Evolutionary conservation across 768 basidiomycete species (phyloP).

Genomic region (Mycena galopus): DNA sequence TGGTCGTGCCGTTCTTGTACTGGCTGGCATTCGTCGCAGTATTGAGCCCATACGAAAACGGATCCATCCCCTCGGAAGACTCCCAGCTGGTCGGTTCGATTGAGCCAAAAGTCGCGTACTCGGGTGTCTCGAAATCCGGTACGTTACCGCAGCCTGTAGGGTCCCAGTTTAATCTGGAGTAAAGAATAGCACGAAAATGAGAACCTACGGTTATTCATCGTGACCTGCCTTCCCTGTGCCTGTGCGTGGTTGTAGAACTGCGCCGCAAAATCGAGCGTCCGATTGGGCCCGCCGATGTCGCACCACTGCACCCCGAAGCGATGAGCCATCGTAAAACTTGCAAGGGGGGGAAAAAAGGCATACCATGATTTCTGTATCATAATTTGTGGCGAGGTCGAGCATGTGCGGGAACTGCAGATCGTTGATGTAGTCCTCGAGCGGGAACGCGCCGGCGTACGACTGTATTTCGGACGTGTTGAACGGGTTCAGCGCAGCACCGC

Average conservation of each 20-base stretch:
- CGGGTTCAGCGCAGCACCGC: slow-evolving; percentile 64
- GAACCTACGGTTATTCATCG: slow-evolving; percentile 53
- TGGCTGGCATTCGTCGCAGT: slow-evolving; percentile 54
- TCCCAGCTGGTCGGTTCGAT: slow-evolving; percentile 67
- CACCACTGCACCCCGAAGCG: slow-evolving; percentile 59
- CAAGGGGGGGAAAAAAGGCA: too few relatives aligned
- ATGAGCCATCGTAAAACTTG: too few relatives aligned
- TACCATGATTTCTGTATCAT: slow-evolving; percentile 69
- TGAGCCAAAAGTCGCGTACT: slow-evolving; percentile 62
- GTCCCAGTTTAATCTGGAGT: too few relatives aligned
- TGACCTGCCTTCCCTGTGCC: slow-evolving; percentile 58
- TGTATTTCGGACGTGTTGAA: slow-evolving; percentile 63
- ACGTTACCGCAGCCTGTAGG: slow-evolving; percentile 57
- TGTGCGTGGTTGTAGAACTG: slow-evolving; percentile 59
- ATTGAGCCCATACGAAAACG: slow-evolving; percentile 63
- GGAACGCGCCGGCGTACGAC: slow-evolving; percentile 64
- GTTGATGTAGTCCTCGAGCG: slow-evolving; percentile 63
- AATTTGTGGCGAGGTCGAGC: slow-evolving; percentile 58
- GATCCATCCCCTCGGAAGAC: slow-evolving; percentile 70
- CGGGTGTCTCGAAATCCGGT: slow-evolving; percentile 69
- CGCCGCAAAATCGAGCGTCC: slow-evolving; percentile 58
- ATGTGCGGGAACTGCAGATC: slow-evolving; percentile 68
- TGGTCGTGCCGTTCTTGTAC: slow-evolving; percentile 64
- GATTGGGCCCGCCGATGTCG: slow-evolving; percentile 67
- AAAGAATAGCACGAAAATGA: too few relatives aligned